Evolutionary conservation across 2,329 filamentous ascomycete species (phyloP).

Genomic region (Calycina herbarum): DNA sequence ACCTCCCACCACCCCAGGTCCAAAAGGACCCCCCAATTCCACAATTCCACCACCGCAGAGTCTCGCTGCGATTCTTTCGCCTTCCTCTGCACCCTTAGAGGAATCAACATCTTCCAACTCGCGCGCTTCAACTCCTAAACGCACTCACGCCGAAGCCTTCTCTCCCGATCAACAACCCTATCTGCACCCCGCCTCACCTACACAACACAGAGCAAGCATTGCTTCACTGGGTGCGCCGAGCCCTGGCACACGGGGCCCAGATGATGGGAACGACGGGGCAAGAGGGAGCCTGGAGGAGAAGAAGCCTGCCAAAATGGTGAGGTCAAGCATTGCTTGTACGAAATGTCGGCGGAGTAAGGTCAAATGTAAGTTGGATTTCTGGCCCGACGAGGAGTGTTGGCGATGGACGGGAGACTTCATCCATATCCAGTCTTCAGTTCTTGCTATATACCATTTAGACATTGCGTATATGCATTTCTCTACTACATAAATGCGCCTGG

Average conservation of each 20-base stretch:
- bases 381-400: background rate
- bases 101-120: conserved; percentile 26
- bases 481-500: conserved; percentile 1
- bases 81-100: conserved; percentile 30
- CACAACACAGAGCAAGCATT: conserved; percentile 30
- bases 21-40: conserved; percentile 32
- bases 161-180: conserved; percentile 30
- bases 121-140: conserved; percentile 36
- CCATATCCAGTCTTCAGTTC: background rate
- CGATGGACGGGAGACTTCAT: background rate
- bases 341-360: conserved; percentile 79
- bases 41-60: conserved; percentile 40
- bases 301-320: conserved; percentile 55
- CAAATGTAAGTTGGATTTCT: conserved; percentile 62
- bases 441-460: background rate
- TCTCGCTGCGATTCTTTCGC: conserved; percentile 40
- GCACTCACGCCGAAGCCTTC: conserved; percentile 38
- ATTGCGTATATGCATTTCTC: background rate
- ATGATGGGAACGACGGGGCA: conserved; percentile 33
- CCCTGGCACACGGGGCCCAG: conserved; percentile 28
- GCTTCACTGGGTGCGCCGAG: conserved; percentile 27
- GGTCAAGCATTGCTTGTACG: conserved; percentile 77
- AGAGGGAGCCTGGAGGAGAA: conserved; percentile 43
- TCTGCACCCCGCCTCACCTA: conserved; percentile 36
- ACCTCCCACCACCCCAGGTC: conserved; percentile 26